Evolutionary conservation across 345 rosid species (phyloP).

Genomic region (Salix exigua): DNA sequence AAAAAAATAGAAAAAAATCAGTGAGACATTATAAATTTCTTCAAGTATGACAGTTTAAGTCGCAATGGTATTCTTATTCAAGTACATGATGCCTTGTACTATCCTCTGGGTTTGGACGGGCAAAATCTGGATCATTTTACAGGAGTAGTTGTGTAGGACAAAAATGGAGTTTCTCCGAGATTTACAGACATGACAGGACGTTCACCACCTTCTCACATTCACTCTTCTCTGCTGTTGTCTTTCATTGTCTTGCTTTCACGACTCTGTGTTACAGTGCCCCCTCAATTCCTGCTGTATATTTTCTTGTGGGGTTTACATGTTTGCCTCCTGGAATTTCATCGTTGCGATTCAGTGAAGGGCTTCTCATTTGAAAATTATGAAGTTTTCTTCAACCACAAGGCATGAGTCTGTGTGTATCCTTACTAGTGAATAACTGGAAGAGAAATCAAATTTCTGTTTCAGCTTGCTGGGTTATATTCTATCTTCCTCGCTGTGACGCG

Average conservation of each 20-base stretch:
- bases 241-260: not conserved
- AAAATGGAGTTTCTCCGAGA: constrained; percentile 59
- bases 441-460: not conserved
- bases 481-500: constrained; percentile 34
- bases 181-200: constrained; percentile 51
- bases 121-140: constrained; percentile 52
- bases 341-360: constrained; percentile 50
- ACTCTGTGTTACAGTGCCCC: not conserved
- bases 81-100: not conserved
- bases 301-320: not conserved
- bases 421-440: not conserved
- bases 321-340: constrained; percentile 10
- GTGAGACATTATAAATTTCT: not conserved
- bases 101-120: constrained; percentile 44
- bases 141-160: constrained; percentile 72
- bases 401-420: constrained; percentile 12
- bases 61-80: not conserved
- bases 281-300: not conserved
- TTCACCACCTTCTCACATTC: constrained; percentile 30
- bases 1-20: not conserved
- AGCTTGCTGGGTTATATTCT: not conserved
- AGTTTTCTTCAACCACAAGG: constrained; percentile 55
- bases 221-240: not conserved
- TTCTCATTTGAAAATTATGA: constrained; percentile 59
- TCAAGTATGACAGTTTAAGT: not conserved